Conservation (phyloP, 2,329 filamentous ascomycete species). For the Samsoniella hepiali region DNA sequence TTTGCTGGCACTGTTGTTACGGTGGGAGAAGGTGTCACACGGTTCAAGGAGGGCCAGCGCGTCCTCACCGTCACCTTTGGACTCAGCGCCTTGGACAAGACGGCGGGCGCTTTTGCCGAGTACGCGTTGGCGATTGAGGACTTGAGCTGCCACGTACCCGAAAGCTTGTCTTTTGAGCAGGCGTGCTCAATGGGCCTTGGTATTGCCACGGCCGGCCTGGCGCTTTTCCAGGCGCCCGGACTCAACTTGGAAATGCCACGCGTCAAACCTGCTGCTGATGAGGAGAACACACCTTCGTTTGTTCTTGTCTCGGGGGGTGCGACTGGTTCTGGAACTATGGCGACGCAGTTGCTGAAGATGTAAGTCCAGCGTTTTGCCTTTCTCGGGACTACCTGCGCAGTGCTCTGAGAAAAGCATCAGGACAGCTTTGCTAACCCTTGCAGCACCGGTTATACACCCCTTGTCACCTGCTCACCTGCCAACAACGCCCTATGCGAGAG, state of each 20-base stretch:
- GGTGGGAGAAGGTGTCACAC: background rate
- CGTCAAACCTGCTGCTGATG: background rate
- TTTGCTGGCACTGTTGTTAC: background rate
- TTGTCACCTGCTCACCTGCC: background rate
- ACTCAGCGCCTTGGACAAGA: background rate
- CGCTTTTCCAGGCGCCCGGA: constrained; percentile 1
- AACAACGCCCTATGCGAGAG: background rate
- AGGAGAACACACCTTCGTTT: constrained; percentile 11
- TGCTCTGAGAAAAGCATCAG: too few relatives aligned
- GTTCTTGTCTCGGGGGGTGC: constrained; percentile 31
- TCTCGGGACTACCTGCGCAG: too few relatives aligned
- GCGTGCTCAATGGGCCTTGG: background rate
- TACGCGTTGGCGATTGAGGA: constrained; percentile 2
- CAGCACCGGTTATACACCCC: background rate
- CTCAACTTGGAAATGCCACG: background rate
- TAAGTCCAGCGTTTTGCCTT: constrained; percentile 18
- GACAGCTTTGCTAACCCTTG: background rate
- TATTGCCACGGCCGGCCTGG: background rate
- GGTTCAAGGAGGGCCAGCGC: background rate
- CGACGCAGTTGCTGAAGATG: constrained; percentile 28
- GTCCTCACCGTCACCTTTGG: background rate
- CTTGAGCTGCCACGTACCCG: constrained; percentile 6
- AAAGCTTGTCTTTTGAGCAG: background rate
- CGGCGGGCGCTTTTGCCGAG: constrained; percentile 8
- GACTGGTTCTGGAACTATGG: constrained; percentile 30